A percentile compares a stretch with the other conserved stretches of the same genome.
Evolutionary conservation across 2,329 filamentous ascomycete genomes (phyloP).

Genomic region (Macrophomina pseudophaseolina): DNA sequence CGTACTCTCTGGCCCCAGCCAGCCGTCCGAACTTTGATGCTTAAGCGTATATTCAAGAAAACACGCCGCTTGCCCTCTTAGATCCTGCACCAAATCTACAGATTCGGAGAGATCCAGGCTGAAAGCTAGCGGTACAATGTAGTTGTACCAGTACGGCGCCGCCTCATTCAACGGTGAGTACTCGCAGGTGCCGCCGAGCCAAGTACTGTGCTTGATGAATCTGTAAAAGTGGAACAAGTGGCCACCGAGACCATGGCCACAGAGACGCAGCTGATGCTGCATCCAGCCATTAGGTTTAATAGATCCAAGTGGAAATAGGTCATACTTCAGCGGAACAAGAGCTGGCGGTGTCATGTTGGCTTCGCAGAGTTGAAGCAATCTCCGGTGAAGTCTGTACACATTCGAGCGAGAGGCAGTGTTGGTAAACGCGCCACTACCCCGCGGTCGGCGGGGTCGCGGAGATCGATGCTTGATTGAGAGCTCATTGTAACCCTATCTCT

Average conservation of each 20-base stretch:
- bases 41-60: slow-evolving; percentile 55
- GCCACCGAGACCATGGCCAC: slow-evolving; percentile 59
- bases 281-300: slow-evolving; percentile 58
- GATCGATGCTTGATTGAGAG: too few species aligned
- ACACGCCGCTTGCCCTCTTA: slow-evolving; percentile 55
- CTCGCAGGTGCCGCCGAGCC: slow-evolving; percentile 57
- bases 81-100: slow-evolving; percentile 3
- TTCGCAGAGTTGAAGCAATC: not conserved
- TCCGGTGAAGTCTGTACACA: too few species aligned
- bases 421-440: too few species aligned
- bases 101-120: slow-evolving; percentile 50
- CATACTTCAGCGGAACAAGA: slow-evolving; percentile 43
- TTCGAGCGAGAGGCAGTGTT: too few species aligned
- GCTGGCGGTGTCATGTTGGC: not conserved
- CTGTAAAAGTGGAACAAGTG: slow-evolving; percentile 61
- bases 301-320: slow-evolving; percentile 42
- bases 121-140: slow-evolving; percentile 62
- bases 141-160: slow-evolving; percentile 65
- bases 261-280: slow-evolving; percentile 54
- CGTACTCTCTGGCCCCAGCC: slow-evolving; percentile 60
- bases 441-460: too few species aligned
- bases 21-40: slow-evolving; percentile 59
- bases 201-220: slow-evolving; percentile 56
- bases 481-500: too few species aligned
- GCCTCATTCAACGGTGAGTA: slow-evolving; percentile 61